Evolutionary conservation across 208 protist genomes (phyloP).

Genomic region (Trypanosoma platydactyli): DNA sequence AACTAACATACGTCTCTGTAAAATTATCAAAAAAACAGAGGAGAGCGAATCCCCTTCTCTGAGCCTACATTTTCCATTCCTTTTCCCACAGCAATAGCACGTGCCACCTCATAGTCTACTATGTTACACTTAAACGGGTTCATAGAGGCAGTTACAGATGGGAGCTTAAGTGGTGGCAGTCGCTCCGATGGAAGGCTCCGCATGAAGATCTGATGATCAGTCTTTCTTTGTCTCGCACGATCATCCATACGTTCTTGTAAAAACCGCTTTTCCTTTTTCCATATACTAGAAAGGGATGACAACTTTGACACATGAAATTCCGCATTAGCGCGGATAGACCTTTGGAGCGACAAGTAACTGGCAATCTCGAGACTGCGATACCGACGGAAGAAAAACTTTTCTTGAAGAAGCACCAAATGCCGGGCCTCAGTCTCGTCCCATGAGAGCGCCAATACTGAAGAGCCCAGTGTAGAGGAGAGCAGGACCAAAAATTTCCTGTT

Average conservation of each 20-base stretch:
- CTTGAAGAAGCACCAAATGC: slow-evolving; percentile 1
- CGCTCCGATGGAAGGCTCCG: neutral
- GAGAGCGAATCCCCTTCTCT: neutral
- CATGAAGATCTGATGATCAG: slow-evolving; percentile 25
- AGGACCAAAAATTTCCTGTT: too few species aligned
- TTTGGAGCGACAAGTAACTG: slow-evolving; percentile 17
- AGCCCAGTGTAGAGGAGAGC: neutral
- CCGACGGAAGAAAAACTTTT: slow-evolving; percentile 19
- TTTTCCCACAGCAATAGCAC: slow-evolving; percentile 14
- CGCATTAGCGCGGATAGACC: slow-evolving; percentile 4
- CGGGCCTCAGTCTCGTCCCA: slow-evolving; percentile 36
- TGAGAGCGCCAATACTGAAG: neutral
- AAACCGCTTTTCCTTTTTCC: slow-evolving; percentile 2
- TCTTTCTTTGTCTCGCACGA: neutral
- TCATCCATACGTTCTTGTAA: slow-evolving; percentile 9
- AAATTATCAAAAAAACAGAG: neutral
- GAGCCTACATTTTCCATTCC: neutral
- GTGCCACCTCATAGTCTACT: slow-evolving; percentile 23
- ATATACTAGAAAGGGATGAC: slow-evolving; percentile 6
- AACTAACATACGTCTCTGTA: neutral
- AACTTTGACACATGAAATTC: slow-evolving; percentile 5
- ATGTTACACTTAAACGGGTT: neutral
- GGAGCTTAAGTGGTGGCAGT: slow-evolving; percentile 11
- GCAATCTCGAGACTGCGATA: slow-evolving; percentile 30
- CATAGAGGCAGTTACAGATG: slow-evolving; percentile 12